Conservation (phyloP, 2,329 filamentous ascomycete genomes). For the Neofusicoccum cordaticola region DNA sequence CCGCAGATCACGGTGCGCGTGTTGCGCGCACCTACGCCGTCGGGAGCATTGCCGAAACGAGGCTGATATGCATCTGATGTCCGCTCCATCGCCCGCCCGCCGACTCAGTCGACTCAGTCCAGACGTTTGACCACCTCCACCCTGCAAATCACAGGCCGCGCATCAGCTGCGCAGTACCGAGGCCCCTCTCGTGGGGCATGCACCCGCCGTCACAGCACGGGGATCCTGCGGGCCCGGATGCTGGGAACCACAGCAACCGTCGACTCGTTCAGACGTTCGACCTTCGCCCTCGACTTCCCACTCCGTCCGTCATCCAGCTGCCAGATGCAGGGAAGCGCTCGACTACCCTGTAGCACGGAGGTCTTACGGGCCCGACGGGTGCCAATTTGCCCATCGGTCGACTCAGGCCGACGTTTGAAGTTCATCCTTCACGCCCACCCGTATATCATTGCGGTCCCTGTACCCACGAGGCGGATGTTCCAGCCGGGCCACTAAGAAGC, state of each 20-base stretch:
- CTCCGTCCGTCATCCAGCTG: no score
- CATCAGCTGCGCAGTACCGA: background rate
- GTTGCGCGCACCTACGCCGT: background rate
- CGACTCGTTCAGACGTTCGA: conserved; percentile 5
- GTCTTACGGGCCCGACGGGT: no score
- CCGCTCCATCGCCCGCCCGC: background rate
- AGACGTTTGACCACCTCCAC: background rate
- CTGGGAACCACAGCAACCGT: background rate
- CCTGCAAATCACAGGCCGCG: background rate
- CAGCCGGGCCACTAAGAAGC: no score
- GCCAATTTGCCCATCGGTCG: no score
- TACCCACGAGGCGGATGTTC: no score
- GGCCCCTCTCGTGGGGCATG: no score
- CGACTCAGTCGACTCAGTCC: background rate
- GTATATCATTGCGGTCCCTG: no score
- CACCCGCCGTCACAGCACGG: background rate
- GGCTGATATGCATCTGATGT: background rate
- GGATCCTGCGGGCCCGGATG: background rate
- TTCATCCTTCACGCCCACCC: no score
- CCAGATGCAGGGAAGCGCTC: no score
- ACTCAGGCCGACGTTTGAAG: no score
- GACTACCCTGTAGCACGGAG: no score
- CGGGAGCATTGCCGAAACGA: background rate
- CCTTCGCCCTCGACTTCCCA: background rate
- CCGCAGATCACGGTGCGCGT: background rate